A percentile compares a stretch with the other conserved stretches of the same genome.
These are phyloP conservation scores for Fusarium mangiferae DNA, from an alignment of 2,329 filamentous ascomycete species.

Conservation along the genomic window DNA sequence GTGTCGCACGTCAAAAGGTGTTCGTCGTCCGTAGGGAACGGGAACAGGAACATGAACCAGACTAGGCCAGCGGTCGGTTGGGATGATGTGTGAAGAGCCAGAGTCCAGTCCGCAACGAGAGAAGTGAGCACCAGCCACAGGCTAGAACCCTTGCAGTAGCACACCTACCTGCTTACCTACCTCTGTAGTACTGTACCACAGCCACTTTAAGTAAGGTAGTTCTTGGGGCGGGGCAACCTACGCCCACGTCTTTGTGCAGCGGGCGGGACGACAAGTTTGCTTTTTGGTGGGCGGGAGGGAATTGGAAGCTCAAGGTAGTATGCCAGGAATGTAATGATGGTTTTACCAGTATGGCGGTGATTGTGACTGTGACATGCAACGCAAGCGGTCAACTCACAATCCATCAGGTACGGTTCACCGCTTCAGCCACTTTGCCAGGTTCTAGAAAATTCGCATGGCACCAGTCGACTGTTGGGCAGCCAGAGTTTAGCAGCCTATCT, in stretches of 20 bases:
- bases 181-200: slow-evolving; percentile 1
- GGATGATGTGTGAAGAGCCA: slow-evolving; percentile 28
- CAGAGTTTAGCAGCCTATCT: slow-evolving; percentile 18
- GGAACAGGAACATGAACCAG: slow-evolving; percentile 32
- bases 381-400: slow-evolving; percentile 24
- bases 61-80: slow-evolving; percentile 23
- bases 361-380: slow-evolving; percentile 1
- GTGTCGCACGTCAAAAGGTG: slow-evolving; percentile 42
- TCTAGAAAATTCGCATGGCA: slow-evolving; percentile 35
- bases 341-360: slow-evolving; percentile 13
- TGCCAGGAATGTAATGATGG: neutral
- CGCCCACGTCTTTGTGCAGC: slow-evolving; percentile 32
- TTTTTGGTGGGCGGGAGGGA: slow-evolving; percentile 7
- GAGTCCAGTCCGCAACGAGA: slow-evolving; percentile 15
- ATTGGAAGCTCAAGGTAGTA: neutral
- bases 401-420: slow-evolving; percentile 16
- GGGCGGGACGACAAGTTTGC: slow-evolving; percentile 13
- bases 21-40: slow-evolving; percentile 37
- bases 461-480: slow-evolving; percentile 31
- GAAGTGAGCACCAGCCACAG: slow-evolving; percentile 36
- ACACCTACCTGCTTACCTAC: neutral
- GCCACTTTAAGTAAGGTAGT: slow-evolving; percentile 17
- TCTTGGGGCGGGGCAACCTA: slow-evolving; percentile 32
- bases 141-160: slow-evolving; percentile 23
- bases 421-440: slow-evolving; percentile 28